phyloP scores from a whole-genome alignment of 192 early-diverging fungal species.

The Podila minutissima region DNA sequence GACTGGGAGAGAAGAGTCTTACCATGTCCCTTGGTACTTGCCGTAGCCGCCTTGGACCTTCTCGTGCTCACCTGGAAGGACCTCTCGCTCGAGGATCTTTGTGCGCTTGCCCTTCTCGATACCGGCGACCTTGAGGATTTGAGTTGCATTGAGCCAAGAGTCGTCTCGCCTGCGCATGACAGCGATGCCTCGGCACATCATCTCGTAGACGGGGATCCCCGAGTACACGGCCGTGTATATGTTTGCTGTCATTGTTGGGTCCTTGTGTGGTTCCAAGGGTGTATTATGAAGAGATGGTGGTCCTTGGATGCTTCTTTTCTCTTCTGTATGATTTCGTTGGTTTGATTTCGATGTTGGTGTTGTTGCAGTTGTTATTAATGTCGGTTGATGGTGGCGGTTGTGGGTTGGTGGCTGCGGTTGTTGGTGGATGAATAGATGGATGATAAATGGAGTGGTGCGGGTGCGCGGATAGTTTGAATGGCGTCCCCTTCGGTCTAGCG shows the following conservation, averaged over 20 bases:
- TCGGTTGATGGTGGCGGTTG: too few relatives aligned
- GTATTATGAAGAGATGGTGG: too few relatives aligned
- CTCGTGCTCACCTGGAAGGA: slow-evolving; percentile 84
- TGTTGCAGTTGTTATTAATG: too few relatives aligned
- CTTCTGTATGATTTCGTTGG: too few relatives aligned
- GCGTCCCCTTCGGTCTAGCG: too few relatives aligned
- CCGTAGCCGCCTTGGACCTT: slow-evolving; percentile 98
- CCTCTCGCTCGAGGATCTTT: slow-evolving; percentile 89
- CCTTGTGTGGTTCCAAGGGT: not conserved
- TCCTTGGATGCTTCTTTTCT: too few relatives aligned
- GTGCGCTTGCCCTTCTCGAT: slow-evolving; percentile 88
- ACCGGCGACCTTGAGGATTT: slow-evolving; percentile 91
- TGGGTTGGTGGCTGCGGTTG: too few relatives aligned
- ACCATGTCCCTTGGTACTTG: slow-evolving; percentile 94
- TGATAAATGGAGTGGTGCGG: too few relatives aligned
- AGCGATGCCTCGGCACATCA: slow-evolving; percentile 73
- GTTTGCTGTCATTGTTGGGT: slow-evolving; percentile 30
- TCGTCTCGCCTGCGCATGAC: slow-evolving; percentile 87
- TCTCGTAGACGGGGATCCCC: slow-evolving; percentile 84
- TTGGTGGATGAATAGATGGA: too few relatives aligned
- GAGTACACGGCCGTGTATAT: slow-evolving; percentile 69
- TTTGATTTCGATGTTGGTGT: too few relatives aligned
- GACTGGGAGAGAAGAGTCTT: slow-evolving; percentile 7
- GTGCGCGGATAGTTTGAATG: too few relatives aligned
- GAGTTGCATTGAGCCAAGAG: slow-evolving; percentile 89